Base-by-base conservation (phyloP, 768 basidiomycete genomes). In the Ramaria sp. region DNA sequence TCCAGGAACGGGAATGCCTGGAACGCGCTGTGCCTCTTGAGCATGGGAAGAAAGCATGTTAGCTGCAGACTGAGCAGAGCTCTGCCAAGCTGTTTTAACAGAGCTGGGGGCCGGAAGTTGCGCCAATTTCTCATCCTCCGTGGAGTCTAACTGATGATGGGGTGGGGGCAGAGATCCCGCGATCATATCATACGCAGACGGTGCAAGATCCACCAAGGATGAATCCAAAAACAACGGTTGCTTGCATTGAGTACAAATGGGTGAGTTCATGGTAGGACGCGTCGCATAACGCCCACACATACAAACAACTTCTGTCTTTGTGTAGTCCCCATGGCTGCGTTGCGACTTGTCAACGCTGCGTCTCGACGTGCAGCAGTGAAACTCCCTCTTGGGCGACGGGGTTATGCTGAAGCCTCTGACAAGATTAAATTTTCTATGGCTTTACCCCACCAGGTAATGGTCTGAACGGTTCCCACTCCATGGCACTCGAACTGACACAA, bases 341-440 rank as follows among this genome's bases (percentile, higher is more conserved):
- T 89, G 62, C 83, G 86, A 68, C 74, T 88, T 59, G 69, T 84
- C 59, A 73, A 81, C 60, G 73, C 81, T 67, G 78, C 74, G 62
- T 75, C 78, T 61, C 78, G 82, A 65, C 81, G 78, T 57, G 76
- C 71, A 60, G 70, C 73, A 32, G 43, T 37, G 15, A 43, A 25
- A 22, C 67, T 82, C 56, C 64, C 73, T 42, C 61, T 79, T 32
- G 78, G 77, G 57, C 74, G 81, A 60, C 82, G 95, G 66, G 88
- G 90, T 39, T 98, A 98, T 69, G 95, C 95, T 49, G 95, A 95
- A 67, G 87, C 77, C 48, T 78, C 78, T 44, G 89, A 90, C 71
- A 94, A 91, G 73, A 83, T 99, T 60, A 88, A 85, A 63, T 83
- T 99, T 57, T 91, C 92, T 18, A 77, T 99, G 63, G 88, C 88